Conservation (phyloP, 2,329 filamentous ascomycete genomes). For the Byssothecium circinans region DNA sequence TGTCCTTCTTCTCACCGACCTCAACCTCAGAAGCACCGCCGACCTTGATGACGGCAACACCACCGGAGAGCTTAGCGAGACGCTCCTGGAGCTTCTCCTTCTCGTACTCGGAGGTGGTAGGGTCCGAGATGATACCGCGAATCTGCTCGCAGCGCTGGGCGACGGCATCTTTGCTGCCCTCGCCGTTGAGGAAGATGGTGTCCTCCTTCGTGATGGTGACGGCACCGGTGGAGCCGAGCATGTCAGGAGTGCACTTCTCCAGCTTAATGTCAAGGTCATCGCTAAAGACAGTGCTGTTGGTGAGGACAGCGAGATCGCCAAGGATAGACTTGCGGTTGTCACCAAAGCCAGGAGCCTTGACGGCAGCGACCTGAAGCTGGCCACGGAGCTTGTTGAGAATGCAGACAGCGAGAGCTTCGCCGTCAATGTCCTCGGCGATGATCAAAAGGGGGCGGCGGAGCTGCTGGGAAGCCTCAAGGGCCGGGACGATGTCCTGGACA, state of each 20-base stretch:
- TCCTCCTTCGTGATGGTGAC: constrained; percentile 99
- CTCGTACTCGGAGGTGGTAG: constrained; percentile 96
- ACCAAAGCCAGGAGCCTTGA: constrained; percentile 98
- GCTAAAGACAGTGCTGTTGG: constrained; percentile 95
- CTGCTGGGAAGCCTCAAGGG: constrained; percentile 95
- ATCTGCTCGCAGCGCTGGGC: constrained; percentile 98
- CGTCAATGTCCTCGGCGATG: constrained; percentile 98
- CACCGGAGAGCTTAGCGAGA: constrained; percentile 97
- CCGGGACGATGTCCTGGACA: constrained; percentile 97
- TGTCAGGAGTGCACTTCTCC: constrained; percentile 93
- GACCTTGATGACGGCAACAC: constrained; percentile 99
- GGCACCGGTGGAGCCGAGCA: constrained; percentile 95
- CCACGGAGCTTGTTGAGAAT: constrained; percentile 99
- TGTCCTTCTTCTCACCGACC: constrained; percentile 99
- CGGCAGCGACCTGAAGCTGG: constrained; percentile 95
- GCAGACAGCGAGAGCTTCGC: constrained; percentile 96
- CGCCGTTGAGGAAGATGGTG: constrained; percentile 96
- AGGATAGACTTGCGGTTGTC: constrained; percentile 99
- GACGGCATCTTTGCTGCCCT: constrained; percentile 91
- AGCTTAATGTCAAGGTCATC: constrained; percentile 99
- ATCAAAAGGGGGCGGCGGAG: constrained; percentile 94
- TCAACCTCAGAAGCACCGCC: constrained; percentile 97
- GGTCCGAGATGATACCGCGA: constrained; percentile 91
- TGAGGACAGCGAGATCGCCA: constrained; percentile 91
- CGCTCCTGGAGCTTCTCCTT: constrained; percentile 99